Evolutionary conservation across 768 basidiomycete species (phyloP), one percentile per base, ranked within the genome.

Genomic region (Rhodosporidiobolus sp.): DNA sequence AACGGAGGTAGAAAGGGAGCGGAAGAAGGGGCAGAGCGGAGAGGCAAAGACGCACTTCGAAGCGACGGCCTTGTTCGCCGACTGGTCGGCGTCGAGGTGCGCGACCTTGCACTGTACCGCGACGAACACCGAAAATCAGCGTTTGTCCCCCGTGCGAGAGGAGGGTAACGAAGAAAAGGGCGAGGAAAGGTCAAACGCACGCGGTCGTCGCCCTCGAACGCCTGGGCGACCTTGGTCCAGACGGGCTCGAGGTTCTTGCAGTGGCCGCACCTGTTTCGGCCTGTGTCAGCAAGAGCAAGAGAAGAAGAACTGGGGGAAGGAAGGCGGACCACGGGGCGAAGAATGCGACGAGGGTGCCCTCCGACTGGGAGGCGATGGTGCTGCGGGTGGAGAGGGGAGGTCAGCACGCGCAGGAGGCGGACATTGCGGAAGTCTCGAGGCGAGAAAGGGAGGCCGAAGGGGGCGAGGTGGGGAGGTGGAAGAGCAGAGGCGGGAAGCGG

Each of bases 241-340:
- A 63, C 67, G 1, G 73, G 72, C 61, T 77, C 77, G 49, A 79
- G 80, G 75, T 72, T 85, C 84, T 61, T 97, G 86, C 95, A 97
- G 84, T 98, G 94, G 43, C 93, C 92, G 76, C 94, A 94, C 92
- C 91, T 89, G 50, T n/a, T n/a, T n/a, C n/a, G n/a, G n/a, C n/a
- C n/a, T n/a, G n/a, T n/a, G n/a, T n/a, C 54, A 54, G 70, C 20
- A 12, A 24, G 22, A n/a, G n/a, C n/a, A n/a, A n/a, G n/a, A n/a
- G n/a, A n/a, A n/a, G n/a, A n/a, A n/a, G n/a, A n/a, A n/a, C n/a
- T n/a, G n/a, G n/a, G n/a, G n/a, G n/a, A n/a, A n/a, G n/a, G n/a
- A n/a, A n/a, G 67, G 63, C 49, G 68, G 59, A 80, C 86, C 83
- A 84, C 52, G 83, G 83, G 43, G 83, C 83, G 55, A 82, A 84